Base-by-base conservation (phyloP, 345 rosid genomes). In the Eucalyptus curtisii region DNA sequence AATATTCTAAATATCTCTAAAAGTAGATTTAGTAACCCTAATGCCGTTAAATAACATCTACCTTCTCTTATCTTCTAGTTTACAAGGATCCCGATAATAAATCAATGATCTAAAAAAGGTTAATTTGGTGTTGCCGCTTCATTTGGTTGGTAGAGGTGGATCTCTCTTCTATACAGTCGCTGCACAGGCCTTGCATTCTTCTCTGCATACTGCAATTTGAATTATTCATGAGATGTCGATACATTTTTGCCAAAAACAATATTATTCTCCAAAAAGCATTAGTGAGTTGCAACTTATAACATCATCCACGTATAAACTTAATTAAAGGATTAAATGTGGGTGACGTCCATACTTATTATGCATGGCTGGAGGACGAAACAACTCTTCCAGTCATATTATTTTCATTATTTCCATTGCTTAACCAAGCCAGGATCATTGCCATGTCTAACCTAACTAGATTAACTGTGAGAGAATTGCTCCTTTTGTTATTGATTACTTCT, bases 161-260 rank as follows among this genome's bases (percentile, higher is more conserved):
- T 55, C 87, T 79, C 66, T 87, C 96, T 57, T 22, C 37, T 13
- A 76, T 94, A 86, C 10, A 91, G 89, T 22, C 91, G 90, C 37
- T 95, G 97, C 87, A 93, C 68, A 20, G 97, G 96, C 68, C 96
- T 92, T 85, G 94, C 95, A 90, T 95, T 95, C 79, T 76, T 27
- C 89, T 93, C 92, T 27, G 95, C 94, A 87, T 90, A 61, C 97
- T 95, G 94, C 85, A 90, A 86, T 80, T 44, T 19, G 84, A 88
- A 52, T 68, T 7, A 13, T 37, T 42, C 49, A 76, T 17, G 49
- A 61, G 52, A 80, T 11, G 49, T 59, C 30, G 49, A 31, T 0
- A 8, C 37, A 14, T 49, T 40, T n/a, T 31, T n/a, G 3, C 27
- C 61, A 15, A 17, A 55, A 7, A 1, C 1, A 31, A 11, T 42